Evolutionary conservation across 306 rosid species (phyloP).

Genomic region (Gynostemma pentaphyllum): DNA sequence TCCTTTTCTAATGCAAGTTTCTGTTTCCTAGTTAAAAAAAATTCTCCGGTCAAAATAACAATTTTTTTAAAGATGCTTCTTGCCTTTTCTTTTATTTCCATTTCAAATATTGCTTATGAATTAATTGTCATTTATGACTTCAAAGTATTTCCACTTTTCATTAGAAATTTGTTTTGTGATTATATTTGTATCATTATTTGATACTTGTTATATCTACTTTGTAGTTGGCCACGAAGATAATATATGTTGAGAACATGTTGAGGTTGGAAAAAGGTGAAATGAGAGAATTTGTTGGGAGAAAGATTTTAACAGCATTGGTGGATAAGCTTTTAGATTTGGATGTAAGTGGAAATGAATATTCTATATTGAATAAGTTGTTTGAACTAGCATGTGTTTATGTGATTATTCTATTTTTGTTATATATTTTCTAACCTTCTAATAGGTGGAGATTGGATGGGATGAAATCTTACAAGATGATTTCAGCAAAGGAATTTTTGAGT

Average conservation of each 20-base stretch:
- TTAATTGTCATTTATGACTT: not conserved
- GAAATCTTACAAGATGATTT: conserved; percentile 44
- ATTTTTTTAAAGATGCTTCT: not conserved
- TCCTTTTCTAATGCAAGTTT: no score
- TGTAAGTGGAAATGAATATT: conserved; percentile 34
- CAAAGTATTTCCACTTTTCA: not conserved
- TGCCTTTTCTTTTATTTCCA: not conserved
- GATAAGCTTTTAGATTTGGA: conserved; percentile 78
- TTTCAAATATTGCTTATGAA: not conserved
- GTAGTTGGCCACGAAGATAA: conserved; percentile 51
- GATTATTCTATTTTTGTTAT: conserved; percentile 1
- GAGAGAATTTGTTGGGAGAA: conserved; percentile 56
- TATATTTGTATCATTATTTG: not conserved
- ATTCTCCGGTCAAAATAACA: not conserved
- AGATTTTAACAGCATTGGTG: conserved; percentile 56
- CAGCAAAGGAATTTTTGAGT: conserved; percentile 58
- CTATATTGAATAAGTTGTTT: not conserved
- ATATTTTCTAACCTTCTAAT: conserved; percentile 13
- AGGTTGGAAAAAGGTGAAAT: conserved; percentile 58
- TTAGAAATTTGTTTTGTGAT: not conserved
- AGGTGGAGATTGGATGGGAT: conserved; percentile 82
- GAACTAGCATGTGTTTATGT: not conserved
- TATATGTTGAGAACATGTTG: conserved; percentile 81
- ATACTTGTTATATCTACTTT: not conserved
- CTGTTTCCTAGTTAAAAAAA: no score